These are phyloP conservation scores for Gaultheria prostrata DNA, from an alignment of 148 eudicot genomes.

Conservation along the genomic window DNA sequence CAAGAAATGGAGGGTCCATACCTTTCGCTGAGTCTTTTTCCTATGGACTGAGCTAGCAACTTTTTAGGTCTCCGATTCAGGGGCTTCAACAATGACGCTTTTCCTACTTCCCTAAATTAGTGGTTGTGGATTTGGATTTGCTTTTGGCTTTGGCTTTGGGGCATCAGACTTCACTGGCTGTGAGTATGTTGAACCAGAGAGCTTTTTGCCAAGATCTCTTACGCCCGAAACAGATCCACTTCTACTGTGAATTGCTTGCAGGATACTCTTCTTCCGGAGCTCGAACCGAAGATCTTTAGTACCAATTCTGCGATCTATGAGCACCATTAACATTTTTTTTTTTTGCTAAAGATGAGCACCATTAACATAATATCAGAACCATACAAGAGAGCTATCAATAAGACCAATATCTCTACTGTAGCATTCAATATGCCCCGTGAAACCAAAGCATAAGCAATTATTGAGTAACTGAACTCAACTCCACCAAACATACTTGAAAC, in stretches of 20 bases:
- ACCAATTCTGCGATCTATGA: conserved; percentile 56
- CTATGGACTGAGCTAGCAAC: conserved; percentile 39
- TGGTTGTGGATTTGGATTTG: conserved; percentile 28
- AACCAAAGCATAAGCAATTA: background rate
- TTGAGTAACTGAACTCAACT: conserved; percentile 5
- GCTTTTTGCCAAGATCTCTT: conserved; percentile 75
- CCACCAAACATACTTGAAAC: conserved; percentile 41
- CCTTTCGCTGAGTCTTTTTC: conserved; percentile 61
- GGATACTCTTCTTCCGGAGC: conserved; percentile 64
- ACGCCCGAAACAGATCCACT: conserved; percentile 35
- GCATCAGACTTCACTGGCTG: conserved; percentile 42
- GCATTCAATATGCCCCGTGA: no score
- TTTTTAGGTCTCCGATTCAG: conserved; percentile 43
- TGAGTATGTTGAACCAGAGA: conserved; percentile 57
- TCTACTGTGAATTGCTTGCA: conserved; percentile 43
- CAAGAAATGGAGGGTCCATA: conserved; percentile 4
- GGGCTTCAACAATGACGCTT: conserved; percentile 50
- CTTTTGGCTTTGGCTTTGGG: conserved; percentile 46
- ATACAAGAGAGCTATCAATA: no score
- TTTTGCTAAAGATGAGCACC: no score
- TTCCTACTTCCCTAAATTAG: conserved; percentile 53
- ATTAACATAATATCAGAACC: conserved; percentile 24
- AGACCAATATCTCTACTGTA: no score
- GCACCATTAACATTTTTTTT: no score
- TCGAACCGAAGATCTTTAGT: conserved; percentile 76